phyloP scores from a whole-genome alignment of 169 alveolate species.

The Sarcocystis neurona region DNA sequence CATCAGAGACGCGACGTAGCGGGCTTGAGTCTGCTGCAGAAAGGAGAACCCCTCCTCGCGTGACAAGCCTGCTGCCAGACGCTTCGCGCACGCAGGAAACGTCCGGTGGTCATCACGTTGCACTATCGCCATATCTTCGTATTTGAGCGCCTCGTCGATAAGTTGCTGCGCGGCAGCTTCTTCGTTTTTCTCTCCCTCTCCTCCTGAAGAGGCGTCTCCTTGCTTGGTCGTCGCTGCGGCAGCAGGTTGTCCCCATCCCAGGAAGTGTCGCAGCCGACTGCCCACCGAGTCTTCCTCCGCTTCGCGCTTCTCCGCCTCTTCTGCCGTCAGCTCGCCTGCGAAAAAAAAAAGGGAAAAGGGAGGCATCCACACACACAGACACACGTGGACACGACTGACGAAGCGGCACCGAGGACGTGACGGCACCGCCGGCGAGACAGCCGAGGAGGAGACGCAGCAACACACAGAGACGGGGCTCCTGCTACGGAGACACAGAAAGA shows the following conservation, averaged over 20 bases:
- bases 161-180: too few species aligned
- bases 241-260: slow-evolving; percentile 44
- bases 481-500: too few species aligned
- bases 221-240: slow-evolving; percentile 26
- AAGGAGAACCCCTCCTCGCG: slow-evolving; percentile 24
- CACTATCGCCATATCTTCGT: slow-evolving; percentile 61
- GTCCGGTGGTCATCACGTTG: slow-evolving; percentile 66
- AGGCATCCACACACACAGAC: too few species aligned
- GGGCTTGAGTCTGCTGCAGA: slow-evolving; percentile 51
- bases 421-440: too few species aligned
- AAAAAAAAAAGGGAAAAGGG: background rate
- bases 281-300: slow-evolving; percentile 45
- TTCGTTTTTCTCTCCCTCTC: slow-evolving; percentile 49
- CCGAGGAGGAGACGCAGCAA: too few species aligned
- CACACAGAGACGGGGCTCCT: too few species aligned
- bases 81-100: slow-evolving; percentile 50
- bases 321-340: slow-evolving; percentile 64
- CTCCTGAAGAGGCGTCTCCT: background rate
- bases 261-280: slow-evolving; percentile 46
- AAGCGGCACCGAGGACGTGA: too few species aligned
- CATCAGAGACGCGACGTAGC: slow-evolving; percentile 63
- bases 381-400: too few species aligned
- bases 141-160: slow-evolving; percentile 43
- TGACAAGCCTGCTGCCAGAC: slow-evolving; percentile 42
- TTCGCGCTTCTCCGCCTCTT: slow-evolving; percentile 59